A percentile compares a stretch with the other conserved stretches of the same genome.
phyloP scores from a whole-genome alignment of 1,284 basidiomycete genomes.

The Marasmius sp. region DNA sequence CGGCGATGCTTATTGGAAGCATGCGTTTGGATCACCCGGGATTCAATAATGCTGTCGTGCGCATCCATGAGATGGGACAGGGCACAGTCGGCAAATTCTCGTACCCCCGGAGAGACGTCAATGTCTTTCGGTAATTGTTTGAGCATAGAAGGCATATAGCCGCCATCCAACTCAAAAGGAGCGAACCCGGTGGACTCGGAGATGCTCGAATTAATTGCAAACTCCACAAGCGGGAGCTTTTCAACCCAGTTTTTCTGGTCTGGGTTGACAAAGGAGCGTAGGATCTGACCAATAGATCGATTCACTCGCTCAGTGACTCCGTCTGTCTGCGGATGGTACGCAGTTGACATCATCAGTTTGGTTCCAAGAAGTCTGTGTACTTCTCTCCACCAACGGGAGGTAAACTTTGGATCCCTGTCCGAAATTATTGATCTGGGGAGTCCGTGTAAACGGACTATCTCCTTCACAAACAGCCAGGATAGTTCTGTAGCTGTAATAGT shows the following conservation, averaged over 20 bases:
- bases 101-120: not conserved
- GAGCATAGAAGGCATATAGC: slow-evolving; percentile 12
- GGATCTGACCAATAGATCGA: slow-evolving; percentile 27
- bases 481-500: slow-evolving; percentile 12
- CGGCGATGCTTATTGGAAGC: slow-evolving; percentile 13
- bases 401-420: slow-evolving; percentile 34
- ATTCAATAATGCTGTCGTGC: slow-evolving; percentile 18
- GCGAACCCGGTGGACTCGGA: slow-evolving; percentile 18
- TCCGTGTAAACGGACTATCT: slow-evolving; percentile 35
- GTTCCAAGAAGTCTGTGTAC: slow-evolving; percentile 31
- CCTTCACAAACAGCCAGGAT: slow-evolving; percentile 29
- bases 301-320: slow-evolving; percentile 31
- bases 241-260: slow-evolving; percentile 24
- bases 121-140: not conserved
- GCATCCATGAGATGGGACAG: slow-evolving; percentile 9
- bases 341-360: slow-evolving; percentile 38
- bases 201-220: slow-evolving; percentile 12
- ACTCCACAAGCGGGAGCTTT: slow-evolving; percentile 20
- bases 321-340: slow-evolving; percentile 45
- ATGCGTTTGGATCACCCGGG: slow-evolving; percentile 13
- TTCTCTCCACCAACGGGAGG: slow-evolving; percentile 31
- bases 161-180: slow-evolving; percentile 26
- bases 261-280: slow-evolving; percentile 17
- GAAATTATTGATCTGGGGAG: slow-evolving; percentile 31
- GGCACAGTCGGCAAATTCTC: not conserved